These are phyloP conservation scores for Chaetomium cochliodes DNA, from an alignment of 495 filamentous ascomycete genomes.

Conservation along the genomic window DNA sequence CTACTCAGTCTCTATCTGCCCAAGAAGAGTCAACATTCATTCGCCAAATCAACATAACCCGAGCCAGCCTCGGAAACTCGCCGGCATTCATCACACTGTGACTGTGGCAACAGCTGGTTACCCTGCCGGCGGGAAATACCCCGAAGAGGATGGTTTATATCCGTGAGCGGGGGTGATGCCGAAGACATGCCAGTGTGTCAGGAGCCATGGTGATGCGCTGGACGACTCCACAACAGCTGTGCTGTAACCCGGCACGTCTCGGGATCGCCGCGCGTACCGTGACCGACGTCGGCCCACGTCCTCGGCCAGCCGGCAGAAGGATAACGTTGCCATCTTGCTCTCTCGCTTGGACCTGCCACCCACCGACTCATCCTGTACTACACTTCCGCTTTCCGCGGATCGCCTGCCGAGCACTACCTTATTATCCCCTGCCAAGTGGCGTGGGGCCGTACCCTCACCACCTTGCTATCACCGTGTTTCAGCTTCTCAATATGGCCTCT, in stretches of 20 bases:
- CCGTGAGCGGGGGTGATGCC: neutral
- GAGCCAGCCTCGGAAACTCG: too few species aligned
- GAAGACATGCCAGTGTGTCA: conserved; percentile 4
- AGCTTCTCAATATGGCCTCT: conserved; percentile 15
- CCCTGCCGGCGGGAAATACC: too few species aligned
- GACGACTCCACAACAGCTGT: conserved; percentile 22
- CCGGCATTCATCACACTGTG: too few species aligned
- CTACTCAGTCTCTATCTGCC: too few species aligned
- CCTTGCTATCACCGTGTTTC: conserved; percentile 19
- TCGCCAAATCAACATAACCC: too few species aligned
- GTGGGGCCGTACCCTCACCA: conserved; percentile 18
- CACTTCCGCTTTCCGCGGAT: neutral
- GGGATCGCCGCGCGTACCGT: conserved; percentile 22
- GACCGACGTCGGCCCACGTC: conserved; percentile 9
- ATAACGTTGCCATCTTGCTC: neutral
- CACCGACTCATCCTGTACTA: neutral
- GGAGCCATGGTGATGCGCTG: conserved; percentile 18
- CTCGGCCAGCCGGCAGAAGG: neutral
- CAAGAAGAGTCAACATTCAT: too few species aligned
- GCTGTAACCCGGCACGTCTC: conserved; percentile 31
- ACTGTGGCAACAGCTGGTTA: too few species aligned
- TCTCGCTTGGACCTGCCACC: conserved; percentile 3
- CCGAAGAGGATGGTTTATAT: neutral
- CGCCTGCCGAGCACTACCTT: neutral
- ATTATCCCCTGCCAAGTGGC: conserved; percentile 22